phyloP scores from a whole-genome alignment of 257 asterid species.

The Henckelia pumila region DNA sequence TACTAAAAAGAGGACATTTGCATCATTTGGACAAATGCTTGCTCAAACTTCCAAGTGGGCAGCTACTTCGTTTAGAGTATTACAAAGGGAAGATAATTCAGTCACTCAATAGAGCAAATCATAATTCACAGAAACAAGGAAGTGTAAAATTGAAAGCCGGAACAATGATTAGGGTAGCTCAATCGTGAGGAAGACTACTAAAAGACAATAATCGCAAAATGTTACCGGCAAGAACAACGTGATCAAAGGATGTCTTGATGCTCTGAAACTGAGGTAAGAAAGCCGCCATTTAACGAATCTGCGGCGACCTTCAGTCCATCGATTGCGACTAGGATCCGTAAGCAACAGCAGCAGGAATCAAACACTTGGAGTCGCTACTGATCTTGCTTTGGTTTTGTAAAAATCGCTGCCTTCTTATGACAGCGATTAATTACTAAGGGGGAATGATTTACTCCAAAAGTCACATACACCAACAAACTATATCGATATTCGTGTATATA shows the following conservation, averaged over 20 bases:
- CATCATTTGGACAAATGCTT: background rate
- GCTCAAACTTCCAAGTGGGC: background rate
- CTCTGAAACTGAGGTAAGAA: conserved; percentile 95
- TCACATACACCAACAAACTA: too few species aligned
- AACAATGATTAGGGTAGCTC: conserved; percentile 7
- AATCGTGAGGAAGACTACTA: background rate
- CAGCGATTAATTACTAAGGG: conserved; percentile 19
- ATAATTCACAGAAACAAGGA: background rate
- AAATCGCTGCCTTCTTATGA: conserved; percentile 4
- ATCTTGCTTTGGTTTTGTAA: conserved; percentile 2
- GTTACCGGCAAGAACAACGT: conserved; percentile 79
- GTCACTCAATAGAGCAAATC: background rate
- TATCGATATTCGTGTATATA: too few species aligned
- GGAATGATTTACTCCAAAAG: background rate
- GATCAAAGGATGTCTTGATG: conserved; percentile 77
- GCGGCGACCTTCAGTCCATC: conserved; percentile 40
- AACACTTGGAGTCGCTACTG: background rate
- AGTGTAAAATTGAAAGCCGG: conserved; percentile 4
- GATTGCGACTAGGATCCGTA: conserved; percentile 23
- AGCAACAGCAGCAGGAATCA: background rate
- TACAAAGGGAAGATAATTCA: background rate
- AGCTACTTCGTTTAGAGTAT: background rate
- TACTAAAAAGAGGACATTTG: background rate
- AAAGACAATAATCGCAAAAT: background rate
- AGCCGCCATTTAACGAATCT: conserved; percentile 74